Conservation (phyloP, 176 grass and related monocot species). For the Hyparrhenia diplandra region DNA sequence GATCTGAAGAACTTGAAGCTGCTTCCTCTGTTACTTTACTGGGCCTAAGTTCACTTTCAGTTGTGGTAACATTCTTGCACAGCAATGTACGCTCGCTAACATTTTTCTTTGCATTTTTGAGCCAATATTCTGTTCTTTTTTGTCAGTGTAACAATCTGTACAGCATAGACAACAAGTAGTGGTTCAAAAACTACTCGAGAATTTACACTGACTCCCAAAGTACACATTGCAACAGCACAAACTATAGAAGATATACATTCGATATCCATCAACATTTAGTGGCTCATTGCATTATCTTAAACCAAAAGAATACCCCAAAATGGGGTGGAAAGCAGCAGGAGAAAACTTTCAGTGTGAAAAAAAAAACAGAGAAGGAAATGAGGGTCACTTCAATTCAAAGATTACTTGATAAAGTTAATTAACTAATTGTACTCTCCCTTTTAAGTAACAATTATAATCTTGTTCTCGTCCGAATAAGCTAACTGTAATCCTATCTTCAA, state of each 20-base stretch:
- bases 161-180: neutral
- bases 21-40: conserved; percentile 7
- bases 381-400: neutral
- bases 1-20: conserved; percentile 23
- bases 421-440: neutral
- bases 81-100: neutral
- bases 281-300: neutral
- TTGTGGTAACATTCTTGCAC: conserved; percentile 21
- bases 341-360: neutral
- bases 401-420: neutral
- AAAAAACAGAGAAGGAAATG: neutral
- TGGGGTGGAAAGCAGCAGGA: neutral
- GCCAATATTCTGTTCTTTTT: conserved; percentile 71
- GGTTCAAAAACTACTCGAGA: neutral
- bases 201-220: neutral
- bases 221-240: neutral
- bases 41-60: conserved; percentile 28
- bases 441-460: neutral
- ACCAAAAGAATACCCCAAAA: neutral
- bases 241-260: neutral
- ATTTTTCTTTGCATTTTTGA: conserved; percentile 57
- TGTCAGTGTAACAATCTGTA: conserved; percentile 55
- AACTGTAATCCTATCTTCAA: neutral
- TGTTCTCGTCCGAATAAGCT: neutral
- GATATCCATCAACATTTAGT: too few relatives aligned